Evolutionary conservation across 306 rosid genomes (phyloP).

Genomic region (Cicer chorassanicum): DNA sequence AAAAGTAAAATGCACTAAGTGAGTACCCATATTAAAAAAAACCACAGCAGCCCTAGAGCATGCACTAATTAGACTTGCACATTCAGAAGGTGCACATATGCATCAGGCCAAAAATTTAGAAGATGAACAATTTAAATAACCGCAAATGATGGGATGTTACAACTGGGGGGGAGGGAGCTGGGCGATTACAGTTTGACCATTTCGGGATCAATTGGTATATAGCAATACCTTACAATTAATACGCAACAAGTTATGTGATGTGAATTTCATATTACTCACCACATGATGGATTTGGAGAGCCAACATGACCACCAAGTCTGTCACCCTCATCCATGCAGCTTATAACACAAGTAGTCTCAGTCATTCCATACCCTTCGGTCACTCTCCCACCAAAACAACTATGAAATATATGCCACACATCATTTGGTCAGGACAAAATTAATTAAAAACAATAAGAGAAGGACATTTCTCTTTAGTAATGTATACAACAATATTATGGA

Average conservation of each 20-base stretch:
- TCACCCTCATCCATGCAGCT: constrained; percentile 73
- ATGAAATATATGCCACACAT: constrained; percentile 43
- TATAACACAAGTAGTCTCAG: constrained; percentile 88
- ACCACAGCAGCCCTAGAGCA: constrained; percentile 9
- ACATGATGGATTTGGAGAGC: constrained; percentile 89
- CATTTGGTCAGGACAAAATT: constrained; percentile 31
- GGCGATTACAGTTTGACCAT: background rate
- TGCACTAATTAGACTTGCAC: constrained; percentile 10
- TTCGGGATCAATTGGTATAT: constrained; percentile 30
- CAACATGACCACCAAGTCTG: constrained; percentile 81
- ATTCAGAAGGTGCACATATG: constrained; percentile 34
- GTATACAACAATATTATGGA: constrained; percentile 29
- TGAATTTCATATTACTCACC: constrained; percentile 67
- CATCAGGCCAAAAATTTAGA: constrained; percentile 18
- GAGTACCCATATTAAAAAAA: constrained; percentile 23
- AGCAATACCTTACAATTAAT: constrained; percentile 10
- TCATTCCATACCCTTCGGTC: constrained; percentile 97
- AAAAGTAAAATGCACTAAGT: constrained; percentile 4
- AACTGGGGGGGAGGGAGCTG: constrained; percentile 1
- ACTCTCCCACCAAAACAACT: constrained; percentile 91
- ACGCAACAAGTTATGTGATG: constrained; percentile 37
- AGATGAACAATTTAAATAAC: constrained; percentile 9
- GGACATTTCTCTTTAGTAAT: constrained; percentile 28
- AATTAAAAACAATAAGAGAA: constrained; percentile 5
- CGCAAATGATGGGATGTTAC: constrained; percentile 32